These are phyloP conservation scores for Vaccinium darrowii DNA, from an alignment of 148 eudicot genomes.

Conservation along the genomic window DNA sequence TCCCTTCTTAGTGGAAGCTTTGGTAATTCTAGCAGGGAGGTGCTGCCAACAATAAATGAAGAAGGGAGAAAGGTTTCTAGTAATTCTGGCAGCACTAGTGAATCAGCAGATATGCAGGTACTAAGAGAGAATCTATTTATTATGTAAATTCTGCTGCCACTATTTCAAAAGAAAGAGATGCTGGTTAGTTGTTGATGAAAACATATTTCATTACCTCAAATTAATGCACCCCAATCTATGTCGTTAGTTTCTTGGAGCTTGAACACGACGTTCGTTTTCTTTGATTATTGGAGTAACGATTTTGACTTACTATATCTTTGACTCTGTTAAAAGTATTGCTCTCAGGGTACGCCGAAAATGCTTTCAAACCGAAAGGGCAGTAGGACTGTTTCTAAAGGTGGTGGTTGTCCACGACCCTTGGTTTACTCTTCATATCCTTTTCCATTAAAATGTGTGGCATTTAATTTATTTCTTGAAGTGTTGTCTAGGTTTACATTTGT, in stretches of 20 bases:
- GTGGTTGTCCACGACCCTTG: conserved; percentile 39
- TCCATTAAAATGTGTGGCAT: not conserved
- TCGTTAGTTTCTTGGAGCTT: conserved; percentile 23
- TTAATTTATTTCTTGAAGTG: not conserved
- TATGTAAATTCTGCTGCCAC: conserved; percentile 19
- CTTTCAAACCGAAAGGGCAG: conserved; percentile 21
- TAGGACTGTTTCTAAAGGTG: conserved; percentile 36
- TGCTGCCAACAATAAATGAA: conserved; percentile 44
- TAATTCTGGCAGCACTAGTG: conserved; percentile 18
- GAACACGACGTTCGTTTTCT: not conserved
- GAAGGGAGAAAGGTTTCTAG: conserved; percentile 28
- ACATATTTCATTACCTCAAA: conserved; percentile 25
- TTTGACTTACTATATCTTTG: conserved; percentile 3
- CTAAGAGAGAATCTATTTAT: conserved; percentile 28
- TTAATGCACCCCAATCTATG: conserved; percentile 18
- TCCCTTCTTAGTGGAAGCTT: conserved; percentile 62
- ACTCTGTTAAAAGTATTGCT: conserved; percentile 17
- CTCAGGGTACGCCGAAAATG: conserved; percentile 42
- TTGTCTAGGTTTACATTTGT: not conserved
- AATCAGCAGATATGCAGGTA: conserved; percentile 27
- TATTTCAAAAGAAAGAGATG: conserved; percentile 22
- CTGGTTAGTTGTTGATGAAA: conserved; percentile 21
- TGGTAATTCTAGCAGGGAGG: conserved; percentile 34
- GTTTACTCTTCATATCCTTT: conserved; percentile 76
- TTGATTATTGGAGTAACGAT: not conserved